phyloP scores from a whole-genome alignment of 148 eudicot species.

The Rhododendron kiyosumense region DNA sequence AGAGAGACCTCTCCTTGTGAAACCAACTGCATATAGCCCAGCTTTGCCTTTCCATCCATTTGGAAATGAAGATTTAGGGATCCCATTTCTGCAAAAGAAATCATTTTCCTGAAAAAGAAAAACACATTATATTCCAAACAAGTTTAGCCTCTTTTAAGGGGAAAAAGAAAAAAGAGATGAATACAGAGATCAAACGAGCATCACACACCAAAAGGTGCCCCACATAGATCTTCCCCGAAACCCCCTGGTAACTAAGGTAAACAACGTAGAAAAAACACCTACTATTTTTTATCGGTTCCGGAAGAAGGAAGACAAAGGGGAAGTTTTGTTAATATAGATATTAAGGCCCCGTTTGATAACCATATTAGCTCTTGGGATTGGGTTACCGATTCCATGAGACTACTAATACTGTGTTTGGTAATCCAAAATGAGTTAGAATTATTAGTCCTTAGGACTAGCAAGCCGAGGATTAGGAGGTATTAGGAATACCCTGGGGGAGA shows the following conservation, averaged over 20 bases:
- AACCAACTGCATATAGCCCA: constrained; percentile 82
- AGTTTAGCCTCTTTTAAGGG: not conserved
- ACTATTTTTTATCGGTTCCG: no score
- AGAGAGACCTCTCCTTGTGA: constrained; percentile 74
- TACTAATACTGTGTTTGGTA: no score
- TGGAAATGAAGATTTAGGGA: constrained; percentile 72
- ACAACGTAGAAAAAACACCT: not conserved
- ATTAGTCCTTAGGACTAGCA: no score
- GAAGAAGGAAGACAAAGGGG: not conserved
- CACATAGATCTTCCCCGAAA: not conserved
- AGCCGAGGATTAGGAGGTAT: no score
- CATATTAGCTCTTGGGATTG: no score
- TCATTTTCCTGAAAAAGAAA: constrained; percentile 54
- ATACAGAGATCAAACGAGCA: not conserved
- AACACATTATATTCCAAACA: not conserved
- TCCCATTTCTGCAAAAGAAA: constrained; percentile 59
- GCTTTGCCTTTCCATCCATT: constrained; percentile 84
- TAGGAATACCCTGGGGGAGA: no score
- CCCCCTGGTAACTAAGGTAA: not conserved
- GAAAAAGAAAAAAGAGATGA: not conserved
- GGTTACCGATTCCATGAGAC: no score
- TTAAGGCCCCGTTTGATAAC: no score
- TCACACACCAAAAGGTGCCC: not conserved
- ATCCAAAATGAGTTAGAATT: no score
- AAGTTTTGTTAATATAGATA: not conserved